Evolutionary conservation across 1,284 basidiomycete genomes (phyloP).

Genomic region (Naganishia sp.): DNA sequence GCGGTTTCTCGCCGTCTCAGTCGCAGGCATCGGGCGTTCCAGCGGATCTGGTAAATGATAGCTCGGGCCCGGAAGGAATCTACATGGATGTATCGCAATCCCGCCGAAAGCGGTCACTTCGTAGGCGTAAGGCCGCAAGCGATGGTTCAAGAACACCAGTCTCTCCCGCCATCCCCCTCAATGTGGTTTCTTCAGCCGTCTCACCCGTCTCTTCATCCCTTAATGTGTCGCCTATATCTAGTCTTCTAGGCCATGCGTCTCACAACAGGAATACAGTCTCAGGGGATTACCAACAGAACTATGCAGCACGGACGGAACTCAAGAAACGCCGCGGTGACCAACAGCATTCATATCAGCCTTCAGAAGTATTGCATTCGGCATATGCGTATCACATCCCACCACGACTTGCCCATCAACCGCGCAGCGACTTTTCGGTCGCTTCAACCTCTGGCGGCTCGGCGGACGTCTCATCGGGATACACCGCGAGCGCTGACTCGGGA

Average conservation of each 20-base stretch:
- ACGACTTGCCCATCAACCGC: constrained; percentile 19
- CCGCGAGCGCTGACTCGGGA: constrained; percentile 10
- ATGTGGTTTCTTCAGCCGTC: background rate
- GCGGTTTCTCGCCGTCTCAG: background rate
- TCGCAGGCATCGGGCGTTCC: background rate
- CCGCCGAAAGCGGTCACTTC: constrained; percentile 9
- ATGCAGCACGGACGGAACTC: constrained; percentile 13
- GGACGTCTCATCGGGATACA: constrained; percentile 13
- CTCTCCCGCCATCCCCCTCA: constrained; percentile 8
- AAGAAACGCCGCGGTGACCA: constrained; percentile 18
- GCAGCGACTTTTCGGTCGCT: constrained; percentile 25
- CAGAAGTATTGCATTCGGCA: background rate
- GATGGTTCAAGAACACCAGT: constrained; percentile 16
- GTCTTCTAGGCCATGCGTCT: constrained; percentile 6
- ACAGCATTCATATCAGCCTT: background rate
- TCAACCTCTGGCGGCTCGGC: constrained; percentile 19
- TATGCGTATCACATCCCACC: constrained; percentile 12
- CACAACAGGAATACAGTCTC: background rate
- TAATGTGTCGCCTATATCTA: constrained; percentile 10
- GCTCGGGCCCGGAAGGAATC: constrained; percentile 15
- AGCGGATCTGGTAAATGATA: background rate
- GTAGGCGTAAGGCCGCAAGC: constrained; percentile 18
- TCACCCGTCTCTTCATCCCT: constrained; percentile 3
- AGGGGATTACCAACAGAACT: constrained; percentile 1
- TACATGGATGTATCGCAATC: constrained; percentile 15